Evolutionary conservation across 2,329 filamentous ascomycete species (phyloP).

Genomic region (Orbilia quercus): DNA sequence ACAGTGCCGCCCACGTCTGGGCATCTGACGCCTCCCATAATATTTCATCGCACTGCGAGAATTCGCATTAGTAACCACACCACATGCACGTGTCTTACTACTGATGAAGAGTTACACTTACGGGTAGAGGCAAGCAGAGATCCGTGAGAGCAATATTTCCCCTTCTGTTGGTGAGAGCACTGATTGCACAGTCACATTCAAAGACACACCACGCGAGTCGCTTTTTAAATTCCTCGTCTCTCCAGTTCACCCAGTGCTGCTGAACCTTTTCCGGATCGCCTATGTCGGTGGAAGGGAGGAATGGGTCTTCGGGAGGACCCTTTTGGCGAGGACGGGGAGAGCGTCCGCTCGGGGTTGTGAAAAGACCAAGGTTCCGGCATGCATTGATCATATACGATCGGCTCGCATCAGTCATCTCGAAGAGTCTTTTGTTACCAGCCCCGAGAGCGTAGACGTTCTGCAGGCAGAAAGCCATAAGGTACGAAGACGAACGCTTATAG

Average conservation of each 20-base stretch:
- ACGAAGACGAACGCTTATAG: conserved; percentile 59
- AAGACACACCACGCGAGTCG: conserved; percentile 60
- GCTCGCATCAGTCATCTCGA: conserved; percentile 60
- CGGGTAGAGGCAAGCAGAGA: conserved; percentile 58
- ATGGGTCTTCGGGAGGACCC: conserved; percentile 44
- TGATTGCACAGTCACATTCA: conserved; percentile 59
- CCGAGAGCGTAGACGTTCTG: conserved; percentile 60
- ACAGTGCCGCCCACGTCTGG: conserved; percentile 57
- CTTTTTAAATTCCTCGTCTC: conserved; percentile 59
- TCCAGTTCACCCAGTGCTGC: conserved; percentile 58
- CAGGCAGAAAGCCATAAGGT: conserved; percentile 60
- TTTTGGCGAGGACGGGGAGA: conserved; percentile 36
- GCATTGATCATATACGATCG: conserved; percentile 59
- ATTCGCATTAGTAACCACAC: neutral
- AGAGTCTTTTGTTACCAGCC: conserved; percentile 59
- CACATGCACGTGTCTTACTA: neutral
- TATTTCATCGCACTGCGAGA: conserved; percentile 57
- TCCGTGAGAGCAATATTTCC: conserved; percentile 60
- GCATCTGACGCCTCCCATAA: conserved; percentile 59
- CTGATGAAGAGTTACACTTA: conserved; percentile 12
- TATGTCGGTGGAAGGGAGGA: conserved; percentile 36
- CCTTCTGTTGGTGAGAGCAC: conserved; percentile 59
- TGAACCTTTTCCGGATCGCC: conserved; percentile 57
- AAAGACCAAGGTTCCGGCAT: conserved; percentile 59
- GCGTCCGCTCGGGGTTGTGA: conserved; percentile 48